Evolutionary conservation across 1,139 yeast species (phyloP).

Genomic region (Lipomyces yarrowii): DNA sequence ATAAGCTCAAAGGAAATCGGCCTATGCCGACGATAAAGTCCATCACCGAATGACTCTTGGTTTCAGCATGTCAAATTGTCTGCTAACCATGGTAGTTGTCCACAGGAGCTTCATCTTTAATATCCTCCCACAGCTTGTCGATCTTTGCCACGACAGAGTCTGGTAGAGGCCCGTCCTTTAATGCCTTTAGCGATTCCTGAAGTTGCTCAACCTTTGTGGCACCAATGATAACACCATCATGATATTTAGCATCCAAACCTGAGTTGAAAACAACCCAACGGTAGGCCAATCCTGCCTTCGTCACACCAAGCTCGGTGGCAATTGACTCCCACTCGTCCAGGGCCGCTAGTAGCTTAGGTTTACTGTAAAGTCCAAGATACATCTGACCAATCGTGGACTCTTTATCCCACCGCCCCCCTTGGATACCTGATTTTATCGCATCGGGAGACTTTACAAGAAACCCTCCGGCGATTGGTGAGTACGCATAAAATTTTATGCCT

Average conservation of each 20-base stretch:
- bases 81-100: too few relatives aligned
- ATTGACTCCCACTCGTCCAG: constrained; percentile 29
- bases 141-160: too few relatives aligned
- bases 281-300: constrained; percentile 31
- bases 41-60: too few relatives aligned
- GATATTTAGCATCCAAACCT: constrained; percentile 11
- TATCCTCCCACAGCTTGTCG: too few relatives aligned
- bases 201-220: constrained; percentile 29
- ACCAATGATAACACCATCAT: constrained; percentile 32
- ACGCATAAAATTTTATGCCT: not conserved
- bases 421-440: constrained; percentile 23
- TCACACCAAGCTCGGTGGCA: constrained; percentile 27
- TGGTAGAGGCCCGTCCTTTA: constrained; percentile 32
- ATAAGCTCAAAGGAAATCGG: too few relatives aligned
- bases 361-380: constrained; percentile 27
- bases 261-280: constrained; percentile 32
- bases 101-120: too few relatives aligned
- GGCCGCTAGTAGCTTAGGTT: constrained; percentile 27
- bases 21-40: too few relatives aligned
- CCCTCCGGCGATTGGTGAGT: constrained; percentile 34
- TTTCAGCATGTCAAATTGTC: too few relatives aligned
- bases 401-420: constrained; percentile 20
- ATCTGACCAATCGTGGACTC: constrained; percentile 16
- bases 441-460: constrained; percentile 18
- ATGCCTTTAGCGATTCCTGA: constrained; percentile 26